phyloP scores from a whole-genome alignment of 2,329 filamentous ascomycete species.

The Hypoxylon sp. region DNA sequence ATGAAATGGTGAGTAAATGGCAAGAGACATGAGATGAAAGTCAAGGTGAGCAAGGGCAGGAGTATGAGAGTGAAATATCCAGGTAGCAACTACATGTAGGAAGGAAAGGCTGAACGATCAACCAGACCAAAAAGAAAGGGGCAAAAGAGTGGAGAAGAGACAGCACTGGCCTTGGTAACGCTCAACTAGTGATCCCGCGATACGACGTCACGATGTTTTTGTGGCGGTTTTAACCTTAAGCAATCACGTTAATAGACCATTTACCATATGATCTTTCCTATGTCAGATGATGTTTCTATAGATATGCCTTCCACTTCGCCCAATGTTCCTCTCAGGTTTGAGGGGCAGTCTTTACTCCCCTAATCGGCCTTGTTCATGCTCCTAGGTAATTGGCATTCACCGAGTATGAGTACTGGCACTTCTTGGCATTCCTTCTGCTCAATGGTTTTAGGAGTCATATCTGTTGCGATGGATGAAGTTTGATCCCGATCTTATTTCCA shows the following conservation, averaged over 20 bases:
- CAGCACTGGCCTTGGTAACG: background rate
- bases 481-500: too few relatives aligned
- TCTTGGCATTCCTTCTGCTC: too few relatives aligned
- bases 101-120: background rate
- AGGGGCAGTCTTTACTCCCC: background rate
- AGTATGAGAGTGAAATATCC: background rate
- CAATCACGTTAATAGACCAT: background rate
- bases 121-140: background rate
- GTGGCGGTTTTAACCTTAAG: background rate
- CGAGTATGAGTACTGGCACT: too few relatives aligned
- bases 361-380: background rate
- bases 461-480: too few relatives aligned
- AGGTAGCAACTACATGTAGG: background rate
- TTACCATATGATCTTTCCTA: background rate
- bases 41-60: background rate
- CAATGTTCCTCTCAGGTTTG: background rate
- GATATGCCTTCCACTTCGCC: background rate
- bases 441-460: too few relatives aligned
- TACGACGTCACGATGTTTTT: background rate
- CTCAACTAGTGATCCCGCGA: background rate
- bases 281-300: background rate
- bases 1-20: background rate
- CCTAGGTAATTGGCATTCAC: too few relatives aligned
- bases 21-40: background rate
- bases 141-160: background rate